phyloP scores from a whole-genome alignment of 2,329 filamentous ascomycete genomes.

The Phaeoacremonium minimum region DNA sequence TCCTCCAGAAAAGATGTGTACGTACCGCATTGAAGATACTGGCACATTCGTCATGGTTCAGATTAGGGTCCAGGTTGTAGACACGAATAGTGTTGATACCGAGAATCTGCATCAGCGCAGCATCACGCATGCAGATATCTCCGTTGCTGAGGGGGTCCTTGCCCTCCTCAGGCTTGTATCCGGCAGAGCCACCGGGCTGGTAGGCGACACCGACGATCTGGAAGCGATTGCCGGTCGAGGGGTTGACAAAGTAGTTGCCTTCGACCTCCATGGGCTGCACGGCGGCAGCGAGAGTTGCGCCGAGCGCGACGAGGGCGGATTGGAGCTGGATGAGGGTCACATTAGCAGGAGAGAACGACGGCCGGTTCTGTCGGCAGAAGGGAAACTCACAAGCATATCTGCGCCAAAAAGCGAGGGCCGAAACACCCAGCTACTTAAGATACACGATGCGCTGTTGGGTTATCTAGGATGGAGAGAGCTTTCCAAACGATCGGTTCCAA shows the following conservation, averaged over 20 bases:
- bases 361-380: no score
- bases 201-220: constrained; percentile 66
- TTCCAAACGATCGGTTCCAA: no score
- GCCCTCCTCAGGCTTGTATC: constrained; percentile 49
- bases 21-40: constrained; percentile 61
- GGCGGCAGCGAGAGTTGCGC: constrained; percentile 49
- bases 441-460: no score
- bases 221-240: constrained; percentile 53
- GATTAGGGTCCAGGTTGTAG: constrained; percentile 63
- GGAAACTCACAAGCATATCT: no score
- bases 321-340: neutral
- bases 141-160: constrained; percentile 58
- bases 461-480: no score
- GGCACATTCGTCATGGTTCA: constrained; percentile 64
- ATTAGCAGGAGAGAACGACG: no score
- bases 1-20: no score
- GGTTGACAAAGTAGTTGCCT: constrained; percentile 57
- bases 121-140: constrained; percentile 58
- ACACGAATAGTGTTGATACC: constrained; percentile 65
- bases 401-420: no score
- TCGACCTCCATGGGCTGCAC: constrained; percentile 53
- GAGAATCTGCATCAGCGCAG: constrained; percentile 59
- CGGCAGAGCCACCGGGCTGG: constrained; percentile 62
- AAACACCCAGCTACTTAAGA: no score
- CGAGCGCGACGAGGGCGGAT: constrained; percentile 9